A percentile compares a stretch with the other conserved stretches of the same genome.
Conservation (phyloP, 2,329 filamentous ascomycete genomes). For the Diaporthe sp. region DNA sequence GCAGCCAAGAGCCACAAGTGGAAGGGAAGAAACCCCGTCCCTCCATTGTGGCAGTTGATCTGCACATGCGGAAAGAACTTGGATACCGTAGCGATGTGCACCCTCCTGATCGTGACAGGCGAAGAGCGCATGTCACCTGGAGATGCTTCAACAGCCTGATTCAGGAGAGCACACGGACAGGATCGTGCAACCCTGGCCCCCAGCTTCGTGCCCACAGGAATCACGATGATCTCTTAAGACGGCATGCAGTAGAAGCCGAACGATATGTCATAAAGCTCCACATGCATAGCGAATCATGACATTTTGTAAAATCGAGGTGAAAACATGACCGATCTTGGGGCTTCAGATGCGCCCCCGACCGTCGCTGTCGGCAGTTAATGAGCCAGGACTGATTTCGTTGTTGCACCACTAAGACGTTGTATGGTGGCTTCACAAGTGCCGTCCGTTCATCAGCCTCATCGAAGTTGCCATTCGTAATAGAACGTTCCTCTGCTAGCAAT, state of each 20-base stretch:
- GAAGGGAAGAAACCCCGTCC: neutral
- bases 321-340: slow-evolving; percentile 21
- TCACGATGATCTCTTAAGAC: slow-evolving; percentile 23
- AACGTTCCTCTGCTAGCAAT: neutral
- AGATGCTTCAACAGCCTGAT: slow-evolving; percentile 24
- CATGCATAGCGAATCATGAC: slow-evolving; percentile 29
- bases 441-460: neutral
- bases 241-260: slow-evolving; percentile 28
- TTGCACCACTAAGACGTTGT: neutral
- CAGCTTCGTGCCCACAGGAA: slow-evolving; percentile 18
- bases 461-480: neutral
- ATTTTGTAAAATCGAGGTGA: slow-evolving; percentile 23
- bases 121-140: neutral
- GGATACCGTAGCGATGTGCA: neutral
- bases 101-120: neutral
- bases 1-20: neutral
- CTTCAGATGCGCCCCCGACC: neutral
- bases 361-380: neutral
- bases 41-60: neutral
- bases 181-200: slow-evolving; percentile 10
- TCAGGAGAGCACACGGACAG: slow-evolving; percentile 30
- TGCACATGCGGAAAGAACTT: neutral
- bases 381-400: neutral
- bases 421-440: slow-evolving; percentile 9
- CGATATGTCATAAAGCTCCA: slow-evolving; percentile 23